Evolutionary conservation across 2,329 filamentous ascomycete genomes (phyloP), one percentile per base, ranked within the genome.

Genomic region (Graphilbum sp.): DNA sequence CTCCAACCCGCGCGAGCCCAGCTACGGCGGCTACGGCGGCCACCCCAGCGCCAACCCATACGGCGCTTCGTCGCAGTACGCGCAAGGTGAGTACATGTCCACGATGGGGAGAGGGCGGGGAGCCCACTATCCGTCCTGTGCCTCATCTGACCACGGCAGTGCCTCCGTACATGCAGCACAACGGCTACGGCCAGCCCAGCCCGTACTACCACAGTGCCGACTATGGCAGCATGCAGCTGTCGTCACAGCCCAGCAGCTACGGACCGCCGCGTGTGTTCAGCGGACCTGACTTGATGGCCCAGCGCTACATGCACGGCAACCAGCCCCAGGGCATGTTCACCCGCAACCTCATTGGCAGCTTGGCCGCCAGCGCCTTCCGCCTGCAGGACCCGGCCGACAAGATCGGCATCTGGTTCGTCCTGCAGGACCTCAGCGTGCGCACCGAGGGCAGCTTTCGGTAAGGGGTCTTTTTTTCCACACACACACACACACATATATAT

Each of bases 331-430:
- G 83, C 40, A 92, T 93, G 84, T 94, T 88, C 53, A 95, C 87
- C 0, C 68, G 88, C 37, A 98, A 96, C 52, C 69, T 98, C 10
- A 96, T 98, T 45, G 90, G 90, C 2, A 93, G 83, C 54, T 64
- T 94, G 37, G 79, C 84, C 6, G 86, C 87, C 24, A 94, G 87
- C 51, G 88, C 88, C 2, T 88, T 87, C 52, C 75, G 79, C 24
- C 67, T 96, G 38, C 77, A 73, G 3, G 87, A 96, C 47, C 72
- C 76, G 1, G 65, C 81, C 15, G 79, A 84, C 46, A 82, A 84
- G 54, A 75, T 83, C 36, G 88, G 88, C 2, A 86, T 94, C 46
- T 98, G 88, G 88, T 98, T 98, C 51, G 82, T 98, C 34, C 65
- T 96, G 38, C 88, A 95, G 55, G 90, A 98, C 59, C 65, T 98